phyloP scores from a whole-genome alignment of 371 early-diverging fungal genomes.

The Mortierella sp. region DNA sequence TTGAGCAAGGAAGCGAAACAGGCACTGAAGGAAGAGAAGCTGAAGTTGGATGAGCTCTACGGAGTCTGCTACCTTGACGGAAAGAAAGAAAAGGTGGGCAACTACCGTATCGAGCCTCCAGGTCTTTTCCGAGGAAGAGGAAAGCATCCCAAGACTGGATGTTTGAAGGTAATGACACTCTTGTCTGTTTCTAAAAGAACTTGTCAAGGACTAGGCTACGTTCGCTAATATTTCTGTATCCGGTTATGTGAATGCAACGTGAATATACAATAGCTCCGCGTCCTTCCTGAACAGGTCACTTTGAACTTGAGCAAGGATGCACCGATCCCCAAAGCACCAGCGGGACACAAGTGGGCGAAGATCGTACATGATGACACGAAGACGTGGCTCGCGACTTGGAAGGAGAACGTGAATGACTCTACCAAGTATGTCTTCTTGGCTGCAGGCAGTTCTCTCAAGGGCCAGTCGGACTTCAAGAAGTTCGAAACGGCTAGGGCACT shows the following conservation, averaged over 20 bases:
- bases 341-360: constrained; percentile 90
- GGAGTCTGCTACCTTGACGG: constrained; percentile 86
- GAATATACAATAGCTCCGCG: constrained; percentile 79
- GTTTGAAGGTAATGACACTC: constrained; percentile 75
- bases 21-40: constrained; percentile 80
- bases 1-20: constrained; percentile 93
- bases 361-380: constrained; percentile 92
- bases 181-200: too few species aligned
- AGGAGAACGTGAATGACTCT: constrained; percentile 92
- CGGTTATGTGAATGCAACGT: too few species aligned
- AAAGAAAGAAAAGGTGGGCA: constrained; percentile 96
- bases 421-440: constrained; percentile 96
- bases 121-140: constrained; percentile 97
- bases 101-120: constrained; percentile 97
- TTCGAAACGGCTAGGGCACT: constrained; percentile 95
- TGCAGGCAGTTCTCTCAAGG: constrained; percentile 93
- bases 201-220: too few species aligned
- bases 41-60: constrained; percentile 78
- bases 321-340: constrained; percentile 85
- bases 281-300: constrained; percentile 93
- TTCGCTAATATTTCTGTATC: too few species aligned
- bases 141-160: constrained; percentile 95
- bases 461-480: constrained; percentile 94
- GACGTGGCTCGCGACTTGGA: constrained; percentile 98
- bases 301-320: constrained; percentile 89